Base-by-base conservation (phyloP, 2,329 filamentous ascomycete genomes). In the Ceratocystis alfenasii region DNA sequence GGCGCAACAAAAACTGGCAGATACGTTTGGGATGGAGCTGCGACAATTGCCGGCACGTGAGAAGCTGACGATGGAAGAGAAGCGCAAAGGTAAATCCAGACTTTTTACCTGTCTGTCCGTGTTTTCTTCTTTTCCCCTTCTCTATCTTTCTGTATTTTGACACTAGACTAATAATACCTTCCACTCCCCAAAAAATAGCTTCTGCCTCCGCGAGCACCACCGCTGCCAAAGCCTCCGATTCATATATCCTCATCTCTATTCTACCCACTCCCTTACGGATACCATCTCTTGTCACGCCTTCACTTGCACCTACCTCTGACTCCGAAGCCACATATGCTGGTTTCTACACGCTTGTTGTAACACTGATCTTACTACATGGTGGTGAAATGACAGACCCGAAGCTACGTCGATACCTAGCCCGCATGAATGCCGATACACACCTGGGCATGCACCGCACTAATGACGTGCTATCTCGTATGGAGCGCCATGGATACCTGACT, bases 21-120 rank as follows among this genome's bases (percentile, higher is more conserved):
- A 77, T 1, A 81, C 86, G 0, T 97, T 96, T 75, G 94, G 94
- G n/a, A 96, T 97, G 91, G 83, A 92, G 74, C 83, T 99, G 80
- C 80, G 84, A 3, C 92, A 96, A 75, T 79, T 97, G 62, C 91
- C 94, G 0, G 79, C 82, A 1, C 83, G 83, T 71, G 93, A 96
- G 72, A 95, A 91, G 74, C 81, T 89, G 62, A 90, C 90, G 0
- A 76, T 96, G 44, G 85, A 85, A 67, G 89, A 95, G 69, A 83
- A 83, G 73, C 84, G 90, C 71, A 86, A 88, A 79, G 88, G 87
- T 86, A 76, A 68, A 77, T 15, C 20, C n/a, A 4, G 7, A 3
- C 8, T 22, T 5, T n/a, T 10, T 33, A 28, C 20, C 17, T 48
- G 15, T 20, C 46, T 48, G 17, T 62, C 36, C 25, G 7, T 17